Conservation (phyloP, 768 basidiomycete genomes). For the Hirschioporus abietinus region DNA sequence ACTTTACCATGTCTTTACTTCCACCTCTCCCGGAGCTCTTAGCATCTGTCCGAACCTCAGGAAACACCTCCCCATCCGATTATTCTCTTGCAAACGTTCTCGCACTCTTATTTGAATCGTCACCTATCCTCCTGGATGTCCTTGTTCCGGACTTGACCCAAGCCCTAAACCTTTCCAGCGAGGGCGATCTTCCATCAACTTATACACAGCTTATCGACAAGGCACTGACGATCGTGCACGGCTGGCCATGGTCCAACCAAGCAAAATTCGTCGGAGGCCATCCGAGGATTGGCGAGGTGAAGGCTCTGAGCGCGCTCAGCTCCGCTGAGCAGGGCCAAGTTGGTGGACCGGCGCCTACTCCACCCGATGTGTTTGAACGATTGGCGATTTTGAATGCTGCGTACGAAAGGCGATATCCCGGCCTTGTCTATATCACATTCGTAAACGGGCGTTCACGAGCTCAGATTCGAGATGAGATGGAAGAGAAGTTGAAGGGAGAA, state of each 20-base stretch:
- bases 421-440: conserved; percentile 86
- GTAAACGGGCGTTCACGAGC: conserved; percentile 79
- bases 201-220: conserved; percentile 53
- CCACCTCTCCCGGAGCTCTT: not conserved
- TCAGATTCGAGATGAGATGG: conserved; percentile 45
- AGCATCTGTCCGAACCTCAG: not conserved
- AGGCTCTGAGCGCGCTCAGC: conserved; percentile 69
- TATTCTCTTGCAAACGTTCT: conserved; percentile 28
- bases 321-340: conserved; percentile 66
- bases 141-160: conserved; percentile 50
- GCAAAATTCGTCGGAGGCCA: conserved; percentile 76
- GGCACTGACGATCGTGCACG: conserved; percentile 42
- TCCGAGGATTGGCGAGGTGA: conserved; percentile 84
- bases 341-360: conserved; percentile 27
- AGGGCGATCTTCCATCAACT: conserved; percentile 23
- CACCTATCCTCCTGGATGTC: conserved; percentile 44
- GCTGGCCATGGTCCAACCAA: conserved; percentile 46
- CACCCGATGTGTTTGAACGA: conserved; percentile 67
- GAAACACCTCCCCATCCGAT: not conserved
- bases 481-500: not conserved
- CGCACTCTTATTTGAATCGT: conserved; percentile 59
- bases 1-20: not conserved
- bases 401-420: conserved; percentile 70
- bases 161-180: not conserved
- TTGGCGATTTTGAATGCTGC: conserved; percentile 70